Conservation (phyloP, 306 rosid species). For the Arachis hypogaea region DNA sequence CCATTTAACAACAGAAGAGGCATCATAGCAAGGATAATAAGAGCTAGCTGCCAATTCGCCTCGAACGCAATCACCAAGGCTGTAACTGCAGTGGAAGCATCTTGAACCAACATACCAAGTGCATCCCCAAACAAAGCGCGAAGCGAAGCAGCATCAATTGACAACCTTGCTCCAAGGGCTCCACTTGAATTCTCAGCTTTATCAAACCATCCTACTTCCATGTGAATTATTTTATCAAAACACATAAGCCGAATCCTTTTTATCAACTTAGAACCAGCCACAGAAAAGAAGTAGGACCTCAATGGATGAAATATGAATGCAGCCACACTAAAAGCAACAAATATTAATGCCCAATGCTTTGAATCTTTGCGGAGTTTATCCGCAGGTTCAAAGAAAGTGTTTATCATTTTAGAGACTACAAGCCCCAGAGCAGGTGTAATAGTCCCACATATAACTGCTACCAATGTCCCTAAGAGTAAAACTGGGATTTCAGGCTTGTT, state of each 20-base stretch:
- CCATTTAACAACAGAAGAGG: constrained; percentile 64
- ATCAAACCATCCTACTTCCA: constrained; percentile 88
- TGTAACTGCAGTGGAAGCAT: constrained; percentile 49
- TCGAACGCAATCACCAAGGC: constrained; percentile 66
- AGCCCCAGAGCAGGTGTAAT: constrained; percentile 57
- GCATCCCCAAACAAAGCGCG: constrained; percentile 75
- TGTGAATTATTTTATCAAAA: constrained; percentile 67
- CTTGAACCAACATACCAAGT: constrained; percentile 65
- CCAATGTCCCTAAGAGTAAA: constrained; percentile 58
- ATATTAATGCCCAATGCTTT: constrained; percentile 64
- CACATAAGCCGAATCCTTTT: constrained; percentile 62
- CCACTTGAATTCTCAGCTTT: constrained; percentile 73
- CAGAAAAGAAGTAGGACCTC: constrained; percentile 59
- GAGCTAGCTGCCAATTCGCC: constrained; percentile 74
- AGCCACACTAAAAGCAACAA: constrained; percentile 50
- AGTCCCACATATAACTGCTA: constrained; percentile 59
- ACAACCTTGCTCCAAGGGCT: constrained; percentile 73
- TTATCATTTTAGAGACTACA: constrained; percentile 50
- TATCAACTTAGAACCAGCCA: constrained; percentile 70
- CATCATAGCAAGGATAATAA: constrained; percentile 57
- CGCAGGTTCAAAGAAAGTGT: constrained; percentile 64
- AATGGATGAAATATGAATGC: constrained; percentile 50
- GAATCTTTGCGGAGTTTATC: constrained; percentile 64
- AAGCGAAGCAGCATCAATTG: constrained; percentile 66
- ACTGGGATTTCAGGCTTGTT: constrained; percentile 80